Evolutionary conservation across 2,329 filamentous ascomycete genomes (phyloP), one percentile per base, ranked within the genome.

Genomic region (Phaeosphaeria sp.): DNA sequence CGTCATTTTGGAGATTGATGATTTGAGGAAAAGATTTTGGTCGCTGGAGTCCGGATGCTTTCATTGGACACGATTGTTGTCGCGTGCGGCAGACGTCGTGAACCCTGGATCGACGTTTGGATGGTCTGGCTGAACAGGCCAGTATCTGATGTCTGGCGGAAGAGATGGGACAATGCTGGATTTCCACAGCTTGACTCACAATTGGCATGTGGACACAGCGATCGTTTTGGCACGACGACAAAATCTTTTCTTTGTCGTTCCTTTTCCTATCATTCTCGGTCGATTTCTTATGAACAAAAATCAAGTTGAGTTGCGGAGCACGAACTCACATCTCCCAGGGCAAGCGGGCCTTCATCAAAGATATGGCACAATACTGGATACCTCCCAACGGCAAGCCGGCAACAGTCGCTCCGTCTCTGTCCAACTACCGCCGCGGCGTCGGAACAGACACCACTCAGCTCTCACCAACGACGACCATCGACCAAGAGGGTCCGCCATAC

Each of bases 321-420:
- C 49, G 51, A 57, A 54, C 73, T 76, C 54, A 75, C 66, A 30
- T 47, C 8, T 18, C 9, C 15, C 67, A 96, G 91, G 91, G 89
- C 71, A 97, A 96, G 82, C 91, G 94, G 68, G 82, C 96, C 69
- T 97, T 98, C 81, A 95, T 99, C 85, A 99, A 99, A 79, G 95
- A 98, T 78, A 99, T 98, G 81, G 89, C 91, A 55, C 90, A 97
- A 79, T 98, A 98, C 78, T 84, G 97, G 65, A 83, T 96, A 63
- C 91, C 93, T 5, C 91, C 92, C 3, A 82, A 90, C 62, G 83
- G 84, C 47, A 85, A 90, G 69, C 82, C 86, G 15, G 86, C 91
- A 50, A 83, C 82, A 49, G 87, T 95, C 59, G 93, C 92, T 9
- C 91, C 91, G 2, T 97, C 92, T n/a, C 83, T 97, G 50, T 73